Base-by-base conservation (phyloP, 2,329 filamentous ascomycete species). In the Dactylellina drechsleri region DNA sequence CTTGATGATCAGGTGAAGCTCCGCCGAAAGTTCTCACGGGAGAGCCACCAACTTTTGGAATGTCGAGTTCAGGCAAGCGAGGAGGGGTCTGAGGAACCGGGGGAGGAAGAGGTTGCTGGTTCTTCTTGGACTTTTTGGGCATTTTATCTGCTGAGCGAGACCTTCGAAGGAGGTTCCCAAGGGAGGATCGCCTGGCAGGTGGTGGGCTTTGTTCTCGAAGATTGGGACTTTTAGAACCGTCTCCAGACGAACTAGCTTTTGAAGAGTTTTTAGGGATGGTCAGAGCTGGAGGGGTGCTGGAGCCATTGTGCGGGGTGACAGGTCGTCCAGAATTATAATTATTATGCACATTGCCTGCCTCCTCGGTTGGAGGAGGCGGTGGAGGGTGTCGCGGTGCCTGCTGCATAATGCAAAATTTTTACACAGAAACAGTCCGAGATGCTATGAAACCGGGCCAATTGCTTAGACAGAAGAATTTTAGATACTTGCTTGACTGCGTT, bases 121-220 rank as follows among this genome's bases (percentile, higher is more conserved):
- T 74, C 54, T 74, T 74, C 62, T 74, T 74, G 62, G 62, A 67
- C 70, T 74, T 74, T 62, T 74, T 74, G 26, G 61, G 52, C 70
- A 74, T 74, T 28, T 74, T 74, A 57, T 74, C 70, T 31, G 57
- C 47, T 45, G 70, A 74, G 8, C 70, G 70, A 36, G 70, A 74
- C 31, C 70, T 74, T 67, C 70, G 61, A 62, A 74, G 70, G 50
- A 74, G 70, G 52, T 67, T 74, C 62, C 70, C 70, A 7, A 74
- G 62, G 16, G 70, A 74, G 23, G 70, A 74, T 58, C 70, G 61
- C 47, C 70, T 66, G n/a, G 62, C 61, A 23, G 70, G 70, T 28
- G 61, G 53, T 18, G 70, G 70, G 15, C 61, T 74, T 40, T 61
- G 62, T 40, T 67, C 70, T 74, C 70, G 36, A 53, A 28, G 57